Evolutionary conservation across 768 basidiomycete species (phyloP).

Genomic region (Chiua virens): DNA sequence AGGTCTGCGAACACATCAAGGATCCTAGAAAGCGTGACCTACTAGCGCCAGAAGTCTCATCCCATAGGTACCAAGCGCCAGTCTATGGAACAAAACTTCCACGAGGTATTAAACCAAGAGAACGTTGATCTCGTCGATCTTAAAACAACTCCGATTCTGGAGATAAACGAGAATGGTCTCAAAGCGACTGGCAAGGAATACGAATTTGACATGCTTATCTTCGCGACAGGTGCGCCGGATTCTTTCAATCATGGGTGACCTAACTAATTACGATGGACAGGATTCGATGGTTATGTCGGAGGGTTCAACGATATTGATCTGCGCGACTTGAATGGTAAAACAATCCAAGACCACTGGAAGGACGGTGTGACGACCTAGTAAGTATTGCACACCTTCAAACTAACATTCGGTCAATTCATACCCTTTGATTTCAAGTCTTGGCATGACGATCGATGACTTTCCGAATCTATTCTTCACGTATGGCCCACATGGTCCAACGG

Average conservation of each 20-base stretch:
- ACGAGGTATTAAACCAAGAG: conserved; percentile 15
- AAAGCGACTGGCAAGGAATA: conserved; percentile 5
- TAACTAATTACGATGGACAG: neutral
- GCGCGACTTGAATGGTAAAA: conserved; percentile 8
- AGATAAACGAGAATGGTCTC: conserved; percentile 8
- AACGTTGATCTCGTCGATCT: conserved; percentile 16
- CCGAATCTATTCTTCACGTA: conserved; percentile 8
- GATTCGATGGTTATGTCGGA: conserved; percentile 10
- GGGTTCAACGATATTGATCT: conserved; percentile 8
- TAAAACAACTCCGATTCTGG: conserved; percentile 3
- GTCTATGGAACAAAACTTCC: conserved; percentile 9
- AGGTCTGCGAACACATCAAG: conserved; percentile 12
- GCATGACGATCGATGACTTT: conserved; percentile 10
- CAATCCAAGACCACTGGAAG: conserved; percentile 16
- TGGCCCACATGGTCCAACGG: conserved; percentile 14
- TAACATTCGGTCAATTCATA: neutral
- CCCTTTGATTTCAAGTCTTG: conserved; percentile 1
- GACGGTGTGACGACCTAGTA: conserved; percentile 15
- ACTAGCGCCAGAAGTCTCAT: conserved; percentile 12
- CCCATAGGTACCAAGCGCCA: conserved; percentile 7
- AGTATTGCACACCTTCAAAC: neutral
- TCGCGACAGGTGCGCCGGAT: conserved; percentile 21
- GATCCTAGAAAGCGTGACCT: conserved; percentile 10
- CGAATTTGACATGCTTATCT: conserved; percentile 11
- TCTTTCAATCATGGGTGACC: too few relatives aligned